These are phyloP conservation scores for Diaporthe eres DNA, from an alignment of 2,329 filamentous ascomycete species.

Conservation along the genomic window DNA sequence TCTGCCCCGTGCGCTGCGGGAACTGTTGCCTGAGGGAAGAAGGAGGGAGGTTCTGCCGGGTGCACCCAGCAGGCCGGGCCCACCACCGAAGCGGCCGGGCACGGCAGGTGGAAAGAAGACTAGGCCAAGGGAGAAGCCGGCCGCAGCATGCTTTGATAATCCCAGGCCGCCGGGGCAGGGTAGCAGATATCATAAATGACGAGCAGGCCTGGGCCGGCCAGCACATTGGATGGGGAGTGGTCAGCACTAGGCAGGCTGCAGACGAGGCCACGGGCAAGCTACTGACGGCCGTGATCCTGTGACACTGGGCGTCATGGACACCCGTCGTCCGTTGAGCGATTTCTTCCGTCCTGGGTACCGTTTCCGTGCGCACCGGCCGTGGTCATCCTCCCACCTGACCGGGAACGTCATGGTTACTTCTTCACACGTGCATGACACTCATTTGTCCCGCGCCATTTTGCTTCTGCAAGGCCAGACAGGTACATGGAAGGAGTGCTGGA, in stretches of 20 bases:
- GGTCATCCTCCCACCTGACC: not conserved
- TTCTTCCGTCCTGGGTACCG: not conserved
- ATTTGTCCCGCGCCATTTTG: conserved; percentile 1
- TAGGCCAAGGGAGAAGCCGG: conserved; percentile 24
- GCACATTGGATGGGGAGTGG: not conserved
- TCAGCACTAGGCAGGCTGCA: conserved; percentile 30
- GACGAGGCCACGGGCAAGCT: conserved; percentile 9
- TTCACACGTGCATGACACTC: conserved; percentile 19
- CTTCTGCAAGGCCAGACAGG: conserved; percentile 39
- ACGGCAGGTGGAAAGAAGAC: conserved; percentile 1
- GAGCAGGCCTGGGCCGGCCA: conserved; percentile 13
- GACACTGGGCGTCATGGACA: not conserved
- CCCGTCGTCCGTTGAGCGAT: conserved; percentile 10
- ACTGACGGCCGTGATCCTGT: conserved; percentile 29
- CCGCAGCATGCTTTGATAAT: conserved; percentile 15
- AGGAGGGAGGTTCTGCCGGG: not conserved
- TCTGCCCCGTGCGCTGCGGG: not conserved
- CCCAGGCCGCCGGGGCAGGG: conserved; percentile 10
- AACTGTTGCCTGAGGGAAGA: conserved; percentile 16
- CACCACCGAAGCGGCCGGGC: conserved; percentile 16
- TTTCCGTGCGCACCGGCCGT: not conserved
- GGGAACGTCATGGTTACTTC: not conserved
- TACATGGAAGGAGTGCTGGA: not conserved
- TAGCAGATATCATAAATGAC: conserved; percentile 29
- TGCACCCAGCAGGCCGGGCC: not conserved